Evolutionary conservation across 768 basidiomycete species (phyloP), one percentile per base, ranked within the genome.

Genomic region (Tulasnella sp.): DNA sequence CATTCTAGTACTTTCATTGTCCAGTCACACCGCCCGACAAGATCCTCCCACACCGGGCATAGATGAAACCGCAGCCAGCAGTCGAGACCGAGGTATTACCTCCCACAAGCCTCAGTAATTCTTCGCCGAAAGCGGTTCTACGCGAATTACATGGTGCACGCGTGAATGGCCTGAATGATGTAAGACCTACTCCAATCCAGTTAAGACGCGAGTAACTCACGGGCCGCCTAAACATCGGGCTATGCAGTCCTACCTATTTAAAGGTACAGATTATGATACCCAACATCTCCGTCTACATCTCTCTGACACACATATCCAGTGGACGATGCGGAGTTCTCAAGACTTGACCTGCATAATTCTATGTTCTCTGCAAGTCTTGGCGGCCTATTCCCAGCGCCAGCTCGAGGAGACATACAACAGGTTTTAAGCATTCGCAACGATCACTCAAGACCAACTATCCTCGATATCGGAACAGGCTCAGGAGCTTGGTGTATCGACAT

Each of bases 391-490:
- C 57, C 57, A 61, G 5, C 57, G 0, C n/a, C 57, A 11, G 57
- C 29, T 0, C 23, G n/a, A 13, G 57, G 11, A 4, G 57, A n/a
- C 57, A 61, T 77, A 15, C 67, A 55, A 2, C 15, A 51, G 0
- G 70, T 42, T 29, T 39, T 77, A 16, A 3, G 70, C 35, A 11
- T 11, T 11, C 23, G 39, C 5, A 16, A 40, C 10, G 39, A 40
- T 32, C 10, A 29, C 5, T 6, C 32, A 0, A n/a, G 23, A 35
- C 77, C 77, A 1, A 42, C 77, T 16, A 69, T 77, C 5, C 37
- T 77, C 20, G 77, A 77, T 72, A 72, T 77, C 29, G 77, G 77
- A 40, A 77, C 77, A 2, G 77, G 77, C 23, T 77, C 77, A 2
- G 77, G 77, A 13, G 39, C 44, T 15, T 77, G 77, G 77, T 46